These are phyloP conservation scores for Verticillium longisporum DNA, from an alignment of 2,329 filamentous ascomycete species.

Conservation along the genomic window DNA sequence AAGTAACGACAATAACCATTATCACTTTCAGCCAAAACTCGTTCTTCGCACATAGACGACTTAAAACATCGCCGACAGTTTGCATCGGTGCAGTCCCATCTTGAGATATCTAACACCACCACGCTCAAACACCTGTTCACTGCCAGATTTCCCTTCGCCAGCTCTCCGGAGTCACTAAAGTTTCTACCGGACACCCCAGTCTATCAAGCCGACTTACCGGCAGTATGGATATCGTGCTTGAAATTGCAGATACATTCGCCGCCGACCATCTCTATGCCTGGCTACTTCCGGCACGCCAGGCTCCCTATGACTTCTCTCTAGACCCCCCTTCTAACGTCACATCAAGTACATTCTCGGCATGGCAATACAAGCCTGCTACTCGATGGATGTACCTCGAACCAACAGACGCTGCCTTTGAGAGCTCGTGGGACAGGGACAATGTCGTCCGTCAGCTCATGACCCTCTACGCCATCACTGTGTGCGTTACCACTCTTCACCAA, in stretches of 20 bases:
- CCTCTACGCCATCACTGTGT: slow-evolving; percentile 85
- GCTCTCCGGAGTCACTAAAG: no score
- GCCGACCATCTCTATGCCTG: slow-evolving; percentile 74
- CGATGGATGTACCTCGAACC: slow-evolving; percentile 64
- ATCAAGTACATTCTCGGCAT: slow-evolving; percentile 47
- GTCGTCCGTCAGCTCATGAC: slow-evolving; percentile 66
- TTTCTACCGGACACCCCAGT: no score
- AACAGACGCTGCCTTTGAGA: slow-evolving; percentile 70
- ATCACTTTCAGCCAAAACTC: no score
- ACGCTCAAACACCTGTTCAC: no score
- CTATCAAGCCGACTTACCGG: not conserved
- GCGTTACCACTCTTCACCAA: slow-evolving; percentile 20
- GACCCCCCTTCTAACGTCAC: slow-evolving; percentile 47
- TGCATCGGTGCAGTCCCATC: no score
- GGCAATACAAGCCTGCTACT: slow-evolving; percentile 68
- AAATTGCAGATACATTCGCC: slow-evolving; percentile 73
- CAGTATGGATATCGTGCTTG: slow-evolving; percentile 87
- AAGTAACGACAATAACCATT: no score
- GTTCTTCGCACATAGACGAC: no score
- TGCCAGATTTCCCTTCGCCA: no score
- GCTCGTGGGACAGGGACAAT: slow-evolving; percentile 71
- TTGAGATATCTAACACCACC: no score
- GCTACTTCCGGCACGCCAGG: slow-evolving; percentile 54
- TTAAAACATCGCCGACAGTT: no score
- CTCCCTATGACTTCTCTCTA: slow-evolving; percentile 45